Percentiles rank a stretch among this genome's conserved stretches.
Evolutionary conservation across 163 green algal species (phyloP).

Genomic region (Scenedesmus sp.): DNA sequence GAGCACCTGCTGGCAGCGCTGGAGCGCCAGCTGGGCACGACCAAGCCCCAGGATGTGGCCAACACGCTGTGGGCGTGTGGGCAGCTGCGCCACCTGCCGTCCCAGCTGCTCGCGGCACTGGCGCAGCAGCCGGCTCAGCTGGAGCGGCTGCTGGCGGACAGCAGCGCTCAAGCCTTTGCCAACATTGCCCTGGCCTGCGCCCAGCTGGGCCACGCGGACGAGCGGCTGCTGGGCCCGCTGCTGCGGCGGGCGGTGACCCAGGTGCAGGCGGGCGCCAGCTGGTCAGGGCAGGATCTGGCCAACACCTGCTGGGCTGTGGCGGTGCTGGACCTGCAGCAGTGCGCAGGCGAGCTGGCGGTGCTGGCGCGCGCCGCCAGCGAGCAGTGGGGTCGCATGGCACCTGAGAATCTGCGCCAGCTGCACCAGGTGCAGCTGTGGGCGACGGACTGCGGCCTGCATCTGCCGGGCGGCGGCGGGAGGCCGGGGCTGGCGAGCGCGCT

Average conservation of each 20-base stretch:
- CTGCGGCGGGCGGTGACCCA: background rate
- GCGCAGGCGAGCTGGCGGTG: background rate
- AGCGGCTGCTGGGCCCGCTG: background rate
- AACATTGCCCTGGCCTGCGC: background rate
- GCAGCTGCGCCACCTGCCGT: too few species aligned
- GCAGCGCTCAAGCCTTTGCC: background rate
- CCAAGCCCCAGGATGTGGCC: too few species aligned
- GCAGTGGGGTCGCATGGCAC: background rate
- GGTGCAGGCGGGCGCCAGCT: background rate
- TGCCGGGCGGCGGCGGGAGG: background rate
- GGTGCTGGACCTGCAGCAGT: conserved; percentile 3
- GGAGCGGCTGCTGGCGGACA: too few species aligned
- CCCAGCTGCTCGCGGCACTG: too few species aligned
- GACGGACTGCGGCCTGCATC: background rate
- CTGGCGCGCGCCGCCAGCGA: background rate
- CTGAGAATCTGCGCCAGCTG: background rate
- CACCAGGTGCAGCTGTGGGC: conserved; percentile 23
- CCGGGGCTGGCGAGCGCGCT: background rate
- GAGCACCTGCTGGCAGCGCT: too few species aligned
- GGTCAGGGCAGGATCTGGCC: background rate
- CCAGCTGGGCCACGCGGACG: background rate
- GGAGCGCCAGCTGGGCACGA: too few species aligned
- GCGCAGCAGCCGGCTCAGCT: too few species aligned
- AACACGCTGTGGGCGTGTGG: too few species aligned
- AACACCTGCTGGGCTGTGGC: conserved; percentile 6